Percentiles rank a stretch among this genome's conserved stretches.
Evolutionary conservation across 441 rosid genomes (phyloP).

Genomic region (Kokia cookei): DNA sequence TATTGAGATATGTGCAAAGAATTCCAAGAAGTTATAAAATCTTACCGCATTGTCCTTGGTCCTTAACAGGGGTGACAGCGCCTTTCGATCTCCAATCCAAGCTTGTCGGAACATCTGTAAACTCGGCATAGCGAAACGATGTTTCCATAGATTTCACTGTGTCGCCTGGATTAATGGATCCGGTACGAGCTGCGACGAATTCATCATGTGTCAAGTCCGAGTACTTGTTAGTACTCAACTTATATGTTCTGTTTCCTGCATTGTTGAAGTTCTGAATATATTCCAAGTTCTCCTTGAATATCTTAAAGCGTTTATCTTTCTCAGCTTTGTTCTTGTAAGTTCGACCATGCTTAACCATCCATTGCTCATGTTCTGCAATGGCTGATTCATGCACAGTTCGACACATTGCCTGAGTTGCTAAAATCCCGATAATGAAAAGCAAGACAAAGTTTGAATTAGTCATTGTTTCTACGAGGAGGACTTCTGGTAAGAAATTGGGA

Average conservation of each 20-base stretch:
- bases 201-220: background rate
- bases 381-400: background rate
- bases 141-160: background rate
- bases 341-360: background rate
- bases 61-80: background rate
- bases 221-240: background rate
- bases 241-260: background rate
- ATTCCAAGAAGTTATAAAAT: too few species aligned
- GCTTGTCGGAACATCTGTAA: background rate
- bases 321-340: background rate
- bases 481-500: background rate
- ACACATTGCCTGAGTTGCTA: background rate
- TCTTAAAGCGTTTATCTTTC: background rate
- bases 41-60: background rate
- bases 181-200: background rate
- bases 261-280: background rate
- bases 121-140: background rate
- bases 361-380: background rate
- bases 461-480: background rate
- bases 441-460: background rate
- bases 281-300: background rate
- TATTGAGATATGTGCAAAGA: too few species aligned
- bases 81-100: background rate
- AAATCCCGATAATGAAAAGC: background rate
- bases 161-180: background rate